Evolutionary conservation across 805 yeast species (phyloP).

Genomic region (Candida sanyiensis): DNA sequence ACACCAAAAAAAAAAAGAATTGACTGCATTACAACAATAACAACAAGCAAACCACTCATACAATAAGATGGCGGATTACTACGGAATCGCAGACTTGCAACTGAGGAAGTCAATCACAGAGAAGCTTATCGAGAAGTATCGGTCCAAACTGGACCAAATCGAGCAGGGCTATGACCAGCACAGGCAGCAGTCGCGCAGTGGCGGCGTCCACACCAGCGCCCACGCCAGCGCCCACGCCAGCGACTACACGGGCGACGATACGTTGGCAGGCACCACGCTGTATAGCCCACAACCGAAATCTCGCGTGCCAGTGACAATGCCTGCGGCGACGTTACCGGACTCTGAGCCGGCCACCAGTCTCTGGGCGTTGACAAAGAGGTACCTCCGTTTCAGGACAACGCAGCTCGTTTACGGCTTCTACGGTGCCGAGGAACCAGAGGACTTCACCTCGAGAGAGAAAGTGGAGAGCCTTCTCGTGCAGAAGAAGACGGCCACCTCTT

Average conservation of each 20-base stretch:
- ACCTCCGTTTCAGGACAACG: slow-evolving; percentile 2
- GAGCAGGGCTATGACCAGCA: slow-evolving; percentile 8
- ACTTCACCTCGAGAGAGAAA: slow-evolving; percentile 29
- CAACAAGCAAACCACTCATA: neutral
- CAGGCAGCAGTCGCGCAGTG: neutral
- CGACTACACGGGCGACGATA: neutral
- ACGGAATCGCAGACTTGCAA: slow-evolving; percentile 10
- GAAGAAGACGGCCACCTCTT: slow-evolving; percentile 45
- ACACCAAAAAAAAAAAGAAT: neutral
- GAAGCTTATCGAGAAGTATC: slow-evolving; percentile 14
- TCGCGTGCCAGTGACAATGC: too few relatives aligned
- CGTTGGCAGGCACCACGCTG: neutral
- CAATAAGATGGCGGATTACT: slow-evolving; percentile 12
- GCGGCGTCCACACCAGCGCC: slow-evolving; percentile 1
- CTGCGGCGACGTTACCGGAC: too few relatives aligned
- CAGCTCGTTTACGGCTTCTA: slow-evolving; percentile 6
- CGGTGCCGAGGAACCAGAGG: slow-evolving; percentile 9
- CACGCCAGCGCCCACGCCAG: neutral
- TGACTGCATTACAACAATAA: neutral
- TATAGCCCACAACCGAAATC: too few relatives aligned
- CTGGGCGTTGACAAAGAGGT: slow-evolving; percentile 10
- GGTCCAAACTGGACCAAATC: slow-evolving; percentile 11
- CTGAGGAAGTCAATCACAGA: slow-evolving; percentile 16
- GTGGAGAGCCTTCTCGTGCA: slow-evolving; percentile 36
- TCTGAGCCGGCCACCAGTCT: neutral